Evolutionary conservation across 805 yeast species (phyloP).

Genomic region (Huiozyma naganishii): DNA sequence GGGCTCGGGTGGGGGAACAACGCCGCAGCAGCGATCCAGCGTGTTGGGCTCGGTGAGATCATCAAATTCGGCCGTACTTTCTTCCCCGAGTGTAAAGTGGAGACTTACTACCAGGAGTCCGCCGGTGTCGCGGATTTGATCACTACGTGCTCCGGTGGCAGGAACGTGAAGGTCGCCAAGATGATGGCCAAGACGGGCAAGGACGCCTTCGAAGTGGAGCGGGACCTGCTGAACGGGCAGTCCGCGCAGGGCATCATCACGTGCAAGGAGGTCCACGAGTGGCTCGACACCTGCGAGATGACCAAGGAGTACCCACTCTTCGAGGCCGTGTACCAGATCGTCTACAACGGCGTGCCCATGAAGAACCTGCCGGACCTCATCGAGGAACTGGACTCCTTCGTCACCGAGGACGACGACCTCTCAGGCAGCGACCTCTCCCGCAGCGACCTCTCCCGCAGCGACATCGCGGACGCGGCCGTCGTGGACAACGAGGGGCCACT

Average conservation of each 20-base stretch:
- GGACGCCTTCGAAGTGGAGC: slow-evolving; percentile 71
- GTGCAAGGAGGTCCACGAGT: slow-evolving; percentile 79
- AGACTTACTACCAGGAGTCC: slow-evolving; percentile 83
- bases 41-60: slow-evolving; percentile 86
- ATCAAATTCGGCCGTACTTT: slow-evolving; percentile 72
- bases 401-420: slow-evolving; percentile 2
- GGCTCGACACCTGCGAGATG: slow-evolving; percentile 39
- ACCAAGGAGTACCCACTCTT: slow-evolving; percentile 60
- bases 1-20: slow-evolving; percentile 99
- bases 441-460: no score
- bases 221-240: slow-evolving; percentile 81
- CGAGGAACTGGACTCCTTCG: slow-evolving; percentile 32
- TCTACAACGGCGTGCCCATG: slow-evolving; percentile 62
- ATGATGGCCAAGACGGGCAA: slow-evolving; percentile 74
- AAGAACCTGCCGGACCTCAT: slow-evolving; percentile 62
- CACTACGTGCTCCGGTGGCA: slow-evolving; percentile 94
- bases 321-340: slow-evolving; percentile 63
- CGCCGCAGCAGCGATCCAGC: slow-evolving; percentile 94
- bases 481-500: no score
- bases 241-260: slow-evolving; percentile 93
- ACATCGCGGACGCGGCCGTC: no score
- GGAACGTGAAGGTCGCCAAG: slow-evolving; percentile 84
- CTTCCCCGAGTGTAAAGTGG: slow-evolving; percentile 60
- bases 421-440: not conserved
- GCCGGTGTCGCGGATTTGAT: slow-evolving; percentile 98